Base-by-base conservation (phyloP, 345 rosid species). In the Syzygium aromaticum region DNA sequence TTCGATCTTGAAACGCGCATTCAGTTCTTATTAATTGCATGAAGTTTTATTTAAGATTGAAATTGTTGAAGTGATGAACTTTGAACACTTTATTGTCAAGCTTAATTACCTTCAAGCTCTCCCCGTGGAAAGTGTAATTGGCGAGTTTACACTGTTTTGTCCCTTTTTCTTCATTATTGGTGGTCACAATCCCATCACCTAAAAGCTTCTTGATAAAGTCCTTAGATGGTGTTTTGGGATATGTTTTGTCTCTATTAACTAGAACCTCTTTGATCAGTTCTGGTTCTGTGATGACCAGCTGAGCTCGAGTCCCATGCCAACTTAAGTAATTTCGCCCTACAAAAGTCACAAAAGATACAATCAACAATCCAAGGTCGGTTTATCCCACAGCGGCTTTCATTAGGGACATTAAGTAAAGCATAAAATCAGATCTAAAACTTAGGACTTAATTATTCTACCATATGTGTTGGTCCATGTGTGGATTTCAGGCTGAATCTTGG, bases 121-220 rank as follows among this genome's bases (percentile, higher is more conserved):
- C 93, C 7, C 91, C 90, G 86, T 90, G 93, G 88, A 94, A 94
- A 64, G 93, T 91, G 46, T 88, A 86, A 84, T 90, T 91, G 33
- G 94, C 92, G 27, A 93, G 87, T 86, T 92, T 93, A 46, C 93
- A 91, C 40, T 85, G 87, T 87, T 84, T 93, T 3, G 22, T 49
- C 93, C 96, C 93, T 90, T 92, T 93, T 64, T 15, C 77, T 28
- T 92, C 92, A 49, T 49, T 19, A 7, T 91, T 46, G 14, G 89
- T 17, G 49, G 25, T 14, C n/a, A 90, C 89, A 22, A 91, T 87
- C 19, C 94, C 94, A 15, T 49, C 53, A 22, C 78, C 77, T 28
- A 63, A 25, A 25, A 86, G 52, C 87, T 86, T 86, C 78, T 86
- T 63, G 51, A 19, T 15, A n/a, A 33, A 46, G 11, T 38, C 77